Evolutionary conservation across 306 rosid genomes (phyloP).

Genomic region (Fragaria iinumae): DNA sequence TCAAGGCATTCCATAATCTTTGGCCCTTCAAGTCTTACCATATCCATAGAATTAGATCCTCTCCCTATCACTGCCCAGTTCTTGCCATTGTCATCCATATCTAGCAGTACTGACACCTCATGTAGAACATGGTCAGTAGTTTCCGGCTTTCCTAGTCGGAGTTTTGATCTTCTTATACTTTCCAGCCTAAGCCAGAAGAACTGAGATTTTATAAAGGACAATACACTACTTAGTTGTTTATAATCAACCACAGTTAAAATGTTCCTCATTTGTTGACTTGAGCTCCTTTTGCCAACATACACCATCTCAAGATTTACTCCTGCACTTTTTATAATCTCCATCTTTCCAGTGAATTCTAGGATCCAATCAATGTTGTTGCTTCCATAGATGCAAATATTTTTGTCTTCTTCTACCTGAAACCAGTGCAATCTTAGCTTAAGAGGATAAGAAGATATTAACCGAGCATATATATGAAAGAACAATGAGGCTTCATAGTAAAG

Average conservation of each 20-base stretch:
- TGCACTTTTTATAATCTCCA: conserved; percentile 30
- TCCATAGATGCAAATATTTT: conserved; percentile 54
- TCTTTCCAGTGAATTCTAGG: conserved; percentile 37
- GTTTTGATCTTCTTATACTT: conserved; percentile 57
- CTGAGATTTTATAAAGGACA: conserved; percentile 29
- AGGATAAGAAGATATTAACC: background rate
- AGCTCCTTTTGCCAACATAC: conserved; percentile 42
- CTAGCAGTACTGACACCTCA: conserved; percentile 44
- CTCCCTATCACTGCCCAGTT: conserved; percentile 59
- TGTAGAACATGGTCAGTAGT: conserved; percentile 31
- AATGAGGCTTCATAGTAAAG: conserved; percentile 4
- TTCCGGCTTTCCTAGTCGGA: conserved; percentile 24
- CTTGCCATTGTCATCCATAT: conserved; percentile 31
- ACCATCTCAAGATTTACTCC: conserved; percentile 52
- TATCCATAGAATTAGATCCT: conserved; percentile 35
- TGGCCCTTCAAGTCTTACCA: conserved; percentile 42
- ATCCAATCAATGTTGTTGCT: conserved; percentile 50
- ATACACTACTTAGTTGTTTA: conserved; percentile 16
- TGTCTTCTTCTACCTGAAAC: conserved; percentile 54
- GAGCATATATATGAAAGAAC: background rate
- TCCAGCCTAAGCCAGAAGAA: conserved; percentile 64
- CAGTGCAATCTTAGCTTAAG: conserved; percentile 7
- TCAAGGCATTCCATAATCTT: conserved; percentile 36
- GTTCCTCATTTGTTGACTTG: conserved; percentile 21
- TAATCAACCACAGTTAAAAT: conserved; percentile 19